These are phyloP conservation scores for Durotheca rogersii DNA, from an alignment of 495 filamentous ascomycete genomes.

Conservation along the genomic window DNA sequence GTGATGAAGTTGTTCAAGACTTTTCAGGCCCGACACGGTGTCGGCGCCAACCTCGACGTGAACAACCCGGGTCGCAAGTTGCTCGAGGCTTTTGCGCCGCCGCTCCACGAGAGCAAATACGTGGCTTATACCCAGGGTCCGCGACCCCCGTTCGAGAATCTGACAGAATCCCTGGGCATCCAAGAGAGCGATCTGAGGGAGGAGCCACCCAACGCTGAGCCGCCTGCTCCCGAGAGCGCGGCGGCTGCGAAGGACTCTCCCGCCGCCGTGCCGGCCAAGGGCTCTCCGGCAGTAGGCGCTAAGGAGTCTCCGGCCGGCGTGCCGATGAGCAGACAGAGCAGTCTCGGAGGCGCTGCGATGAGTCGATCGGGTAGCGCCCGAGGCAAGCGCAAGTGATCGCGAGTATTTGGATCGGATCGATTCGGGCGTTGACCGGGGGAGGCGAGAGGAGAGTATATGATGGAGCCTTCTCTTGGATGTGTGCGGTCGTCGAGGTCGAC, in stretches of 20 bases:
- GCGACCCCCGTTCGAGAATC: constrained; percentile 45
- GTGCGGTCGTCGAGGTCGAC: too few species aligned
- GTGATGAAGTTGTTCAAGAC: constrained; percentile 54
- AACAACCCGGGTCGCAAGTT: constrained; percentile 47
- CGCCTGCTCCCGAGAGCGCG: constrained; percentile 1
- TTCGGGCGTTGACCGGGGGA: too few species aligned
- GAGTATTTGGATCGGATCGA: too few species aligned
- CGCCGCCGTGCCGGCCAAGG: constrained; percentile 46
- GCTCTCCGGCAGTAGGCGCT: constrained; percentile 20
- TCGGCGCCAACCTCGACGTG: constrained; percentile 45
- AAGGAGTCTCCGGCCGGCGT: constrained; percentile 36
- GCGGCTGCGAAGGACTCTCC: constrained; percentile 21
- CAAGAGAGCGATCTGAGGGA: constrained; percentile 37
- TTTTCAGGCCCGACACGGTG: constrained; percentile 44
- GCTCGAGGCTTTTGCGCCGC: constrained; percentile 45
- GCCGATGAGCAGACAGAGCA: constrained; percentile 53
- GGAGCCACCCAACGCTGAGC: constrained; percentile 12
- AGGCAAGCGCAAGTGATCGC: constrained; percentile 34
- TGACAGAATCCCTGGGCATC: constrained; percentile 44
- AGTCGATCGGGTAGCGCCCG: constrained; percentile 44
- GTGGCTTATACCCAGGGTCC: constrained; percentile 45
- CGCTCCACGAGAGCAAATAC: constrained; percentile 37
- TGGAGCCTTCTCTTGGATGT: too few species aligned
- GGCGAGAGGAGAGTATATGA: not conserved
- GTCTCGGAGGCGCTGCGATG: constrained; percentile 52